These are phyloP conservation scores for carrot (Daucus carota) DNA, from an alignment of 129 eudicot species.

Conservation along the genomic window DH1_v3.0 NC_030381.2:30524501-30525000, in stretches of 20 bases:
- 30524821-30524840: not conserved
- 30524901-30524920: not conserved
- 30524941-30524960: not conserved
- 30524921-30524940: not conserved
- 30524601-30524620: conserved; percentile 12
- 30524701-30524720: not conserved
- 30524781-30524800: not conserved
- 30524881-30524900: not conserved
- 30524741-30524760: not conserved
- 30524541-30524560: conserved; percentile 56
- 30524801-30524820: not conserved
- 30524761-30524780: not conserved
- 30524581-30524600: conserved; percentile 32
- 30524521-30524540: conserved; percentile 50
- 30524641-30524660: conserved; percentile 15
- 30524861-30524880: conserved; percentile 1
- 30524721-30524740: not conserved
- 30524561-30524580: conserved; percentile 44
- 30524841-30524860: not conserved
- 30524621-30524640: conserved; percentile 2
- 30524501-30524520: conserved; percentile 56
- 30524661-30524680: conserved; percentile 23
- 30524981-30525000: not conserved
- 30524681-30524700: conserved; percentile 20
- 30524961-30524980: no score